Evolutionary conservation across 345 rosid species (phyloP).

Genomic region (Syzygium oleosum): DNA sequence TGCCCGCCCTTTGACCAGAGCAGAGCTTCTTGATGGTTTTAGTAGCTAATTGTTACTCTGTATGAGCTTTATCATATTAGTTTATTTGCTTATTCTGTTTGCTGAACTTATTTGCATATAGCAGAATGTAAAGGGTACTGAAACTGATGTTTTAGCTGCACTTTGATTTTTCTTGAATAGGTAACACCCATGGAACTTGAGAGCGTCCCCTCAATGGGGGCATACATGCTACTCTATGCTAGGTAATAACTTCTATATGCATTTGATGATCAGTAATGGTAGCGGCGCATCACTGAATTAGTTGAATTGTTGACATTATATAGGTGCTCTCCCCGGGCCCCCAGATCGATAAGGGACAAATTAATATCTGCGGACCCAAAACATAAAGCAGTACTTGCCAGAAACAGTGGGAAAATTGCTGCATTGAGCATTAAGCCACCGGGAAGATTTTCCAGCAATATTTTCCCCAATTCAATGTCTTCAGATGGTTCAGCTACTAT

Average conservation of each 20-base stretch:
- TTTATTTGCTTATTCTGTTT: not conserved
- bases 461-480: constrained; percentile 22
- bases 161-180: constrained; percentile 29
- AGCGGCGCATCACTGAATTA: not conserved
- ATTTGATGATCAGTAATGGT: not conserved
- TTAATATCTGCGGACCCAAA: constrained; percentile 15
- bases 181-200: constrained; percentile 63
- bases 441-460: constrained; percentile 8
- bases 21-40: not conserved
- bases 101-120: not conserved
- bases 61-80: not conserved
- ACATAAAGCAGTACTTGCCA: constrained; percentile 40
- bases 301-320: not conserved
- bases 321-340: constrained; percentile 63
- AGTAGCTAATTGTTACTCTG: not conserved
- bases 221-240: constrained; percentile 87
- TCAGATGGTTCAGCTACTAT: constrained; percentile 28
- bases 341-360: constrained; percentile 28
- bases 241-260: constrained; percentile 38
- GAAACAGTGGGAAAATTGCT: constrained; percentile 2
- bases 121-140: not conserved
- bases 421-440: not conserved
- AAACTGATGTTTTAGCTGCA: not conserved
- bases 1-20: not conserved
- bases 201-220: constrained; percentile 57